phyloP scores from a whole-genome alignment of 495 filamentous ascomycete species.

The Podospora pseudopauciseta region DNA sequence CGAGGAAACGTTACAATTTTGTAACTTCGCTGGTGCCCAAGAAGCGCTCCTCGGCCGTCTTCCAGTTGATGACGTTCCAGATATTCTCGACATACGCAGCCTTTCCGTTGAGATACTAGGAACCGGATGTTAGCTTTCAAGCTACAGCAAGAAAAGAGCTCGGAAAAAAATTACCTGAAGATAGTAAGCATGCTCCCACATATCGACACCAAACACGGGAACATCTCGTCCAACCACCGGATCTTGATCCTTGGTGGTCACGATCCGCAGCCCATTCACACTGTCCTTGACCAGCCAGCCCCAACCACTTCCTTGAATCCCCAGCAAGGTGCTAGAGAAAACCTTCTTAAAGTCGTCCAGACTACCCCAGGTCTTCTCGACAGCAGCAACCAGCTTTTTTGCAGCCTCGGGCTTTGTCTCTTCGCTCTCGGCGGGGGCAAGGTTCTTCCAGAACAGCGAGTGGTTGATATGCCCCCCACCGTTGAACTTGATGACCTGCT shows the following conservation, averaged over 20 bases:
- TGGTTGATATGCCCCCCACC: constrained; percentile 93
- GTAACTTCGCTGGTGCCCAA: constrained; percentile 34
- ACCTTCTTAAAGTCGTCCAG: constrained; percentile 70
- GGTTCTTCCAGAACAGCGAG: constrained; percentile 88
- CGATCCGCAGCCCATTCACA: constrained; percentile 63
- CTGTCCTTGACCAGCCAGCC: constrained; percentile 85
- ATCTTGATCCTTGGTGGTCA: constrained; percentile 88
- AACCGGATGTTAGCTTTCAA: constrained; percentile 11
- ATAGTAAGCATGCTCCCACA: constrained; percentile 75
- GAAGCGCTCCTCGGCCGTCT: constrained; percentile 84
- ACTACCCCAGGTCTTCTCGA: constrained; percentile 62
- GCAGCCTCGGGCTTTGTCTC: constrained; percentile 62
- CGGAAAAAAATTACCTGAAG: constrained; percentile 81
- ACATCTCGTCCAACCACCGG: constrained; percentile 82
- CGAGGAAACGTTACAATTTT: constrained; percentile 23
- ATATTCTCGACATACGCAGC: constrained; percentile 93
- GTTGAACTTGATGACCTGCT: constrained; percentile 82
- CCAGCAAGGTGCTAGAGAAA: constrained; percentile 67
- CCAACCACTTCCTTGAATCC: constrained; percentile 63
- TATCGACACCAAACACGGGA: constrained; percentile 90
- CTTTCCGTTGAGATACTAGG: constrained; percentile 88
- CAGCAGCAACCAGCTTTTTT: constrained; percentile 57
- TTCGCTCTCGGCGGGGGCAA: constrained; percentile 64
- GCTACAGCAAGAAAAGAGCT: constrained; percentile 13
- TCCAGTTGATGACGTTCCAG: constrained; percentile 99